Evolutionary conservation across 2,329 filamentous ascomycete species (phyloP), one percentile per base, ranked within the genome.

Genomic region (Rhynchosporium graminicola): DNA sequence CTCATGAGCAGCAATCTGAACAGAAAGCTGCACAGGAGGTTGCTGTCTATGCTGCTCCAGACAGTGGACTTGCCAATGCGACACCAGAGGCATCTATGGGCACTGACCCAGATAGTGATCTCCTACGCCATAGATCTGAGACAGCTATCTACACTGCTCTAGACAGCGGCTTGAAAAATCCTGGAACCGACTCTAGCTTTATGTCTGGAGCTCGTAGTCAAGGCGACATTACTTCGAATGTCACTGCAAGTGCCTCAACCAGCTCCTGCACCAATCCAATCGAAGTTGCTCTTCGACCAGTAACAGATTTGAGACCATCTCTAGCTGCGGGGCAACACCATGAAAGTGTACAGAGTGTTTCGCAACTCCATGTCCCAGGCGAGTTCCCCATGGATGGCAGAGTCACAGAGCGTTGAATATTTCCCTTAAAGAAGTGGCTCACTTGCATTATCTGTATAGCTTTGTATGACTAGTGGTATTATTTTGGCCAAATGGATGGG

Each of bases 291-390:
- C 57, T 67, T 20, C 60, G 63, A 38, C 62, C 67, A 26, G 38
- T 68, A 43, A 64, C 64, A 15, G 62, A 65, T 15, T 20, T 47
- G 31, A 57, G 68, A 46, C 71, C 71, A 28, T 50, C 57, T 10
- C 57, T 72, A 12, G 65, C 68, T 31, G 64, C 67, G 12, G 68
- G 67, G 15, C 67, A 69, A 42, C 70, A 67, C 40, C 68, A 73
- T 60, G 55, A 66, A 10, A 72, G 70, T 48, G 68, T 66, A 5
- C 58, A 64, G 46, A 73, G 67, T 50, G 69, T 74, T 38, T 70
- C 67, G 28, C 67, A 73, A 43, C 64, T 74, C 13, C 73, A 74
- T 62, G 67, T 74, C 46, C 73, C 73, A 3, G 73, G 73, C 3
- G 73, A 73, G 50, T 74, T 61, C 60, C 72, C 72, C 3, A 65